These are phyloP conservation scores for Coemansia sp. DNA, from an alignment of 192 early-diverging fungal species.

Conservation along the genomic window DNA sequence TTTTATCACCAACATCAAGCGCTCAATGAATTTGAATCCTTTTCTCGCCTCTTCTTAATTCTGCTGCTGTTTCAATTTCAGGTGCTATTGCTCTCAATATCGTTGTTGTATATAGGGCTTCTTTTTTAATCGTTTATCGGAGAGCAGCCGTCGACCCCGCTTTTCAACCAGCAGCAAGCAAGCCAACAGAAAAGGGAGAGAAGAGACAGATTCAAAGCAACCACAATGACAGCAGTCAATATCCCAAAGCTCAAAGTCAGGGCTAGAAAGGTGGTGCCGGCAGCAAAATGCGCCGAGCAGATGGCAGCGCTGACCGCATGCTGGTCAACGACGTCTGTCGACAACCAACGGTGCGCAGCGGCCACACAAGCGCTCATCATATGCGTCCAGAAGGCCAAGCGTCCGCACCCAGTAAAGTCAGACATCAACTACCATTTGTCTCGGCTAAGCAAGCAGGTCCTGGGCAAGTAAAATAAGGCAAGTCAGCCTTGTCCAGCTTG, in stretches of 20 bases:
- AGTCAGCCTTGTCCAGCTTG: background rate
- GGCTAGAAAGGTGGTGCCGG: conserved; percentile 23
- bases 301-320: conserved; percentile 55
- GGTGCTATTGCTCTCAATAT: background rate
- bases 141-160: background rate
- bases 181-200: background rate
- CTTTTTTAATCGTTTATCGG: background rate
- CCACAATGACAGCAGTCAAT: conserved; percentile 42
- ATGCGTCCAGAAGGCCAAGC: conserved; percentile 45
- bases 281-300: conserved; percentile 51
- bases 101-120: background rate
- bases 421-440: conserved; percentile 55
- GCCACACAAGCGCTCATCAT: conserved; percentile 31
- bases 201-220: background rate
- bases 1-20: too few relatives aligned
- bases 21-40: background rate
- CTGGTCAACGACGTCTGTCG: conserved; percentile 48
- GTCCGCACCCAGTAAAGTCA: conserved; percentile 11
- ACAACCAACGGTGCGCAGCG: conserved; percentile 42
- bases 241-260: conserved; percentile 45
- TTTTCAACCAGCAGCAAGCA: background rate
- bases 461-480: conserved; percentile 38
- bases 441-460: conserved; percentile 50
- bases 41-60: conserved; percentile 1
- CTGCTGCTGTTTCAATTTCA: background rate